Base-by-base conservation (phyloP, 257 asterid species). In the Paulownia fortunei region DNA sequence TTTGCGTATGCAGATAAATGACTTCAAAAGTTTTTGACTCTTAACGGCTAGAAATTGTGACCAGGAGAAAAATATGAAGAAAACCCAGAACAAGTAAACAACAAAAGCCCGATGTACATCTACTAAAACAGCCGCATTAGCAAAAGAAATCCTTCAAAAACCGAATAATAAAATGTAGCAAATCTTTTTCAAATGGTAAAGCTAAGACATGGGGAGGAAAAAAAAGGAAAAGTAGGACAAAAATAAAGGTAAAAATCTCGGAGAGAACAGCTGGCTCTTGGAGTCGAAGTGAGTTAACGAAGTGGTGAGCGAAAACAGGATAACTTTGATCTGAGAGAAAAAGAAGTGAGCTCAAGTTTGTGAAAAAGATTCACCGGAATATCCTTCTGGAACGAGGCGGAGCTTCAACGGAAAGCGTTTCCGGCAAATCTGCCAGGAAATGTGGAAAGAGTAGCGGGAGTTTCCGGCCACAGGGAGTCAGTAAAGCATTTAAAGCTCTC, bases 401-500 rank as follows among this genome's bases (percentile, higher is more conserved):
- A 69, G 72, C 21, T 67, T 32, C 4, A 1, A 18, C 42, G 23
- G 52, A 23, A 30, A 19, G 65, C 32, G 74, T 36, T 6, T 12
- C 74, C 83, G 74, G 78, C 18, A 55, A 26, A 16, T 0, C 16
- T 52, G 82, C 78, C 71, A 83, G 70, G 30, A 12, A 84, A 75
- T 49, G 68, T 16, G 85, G 76, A 65, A 52, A 23, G 49, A 5
- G 76, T 80, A 12, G 27, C 42, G 64, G 79, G 62, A 60, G 72
- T 72, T 78, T 77, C 88, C 88, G 89, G 86, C 83, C 47, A 76
- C 74, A 36, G 80, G 67, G 55, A 77, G 83, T 66, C 79, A 80
- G 76, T 76, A 62, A 74, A 67, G 88, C 87, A 88, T 87, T 88
- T 67, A 82, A 82, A 72, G 84, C 73, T 37, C 55, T 76, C 71